Evolutionary conservation across 139 green algal species (phyloP).

Genomic region (Closterium sp.): DNA sequence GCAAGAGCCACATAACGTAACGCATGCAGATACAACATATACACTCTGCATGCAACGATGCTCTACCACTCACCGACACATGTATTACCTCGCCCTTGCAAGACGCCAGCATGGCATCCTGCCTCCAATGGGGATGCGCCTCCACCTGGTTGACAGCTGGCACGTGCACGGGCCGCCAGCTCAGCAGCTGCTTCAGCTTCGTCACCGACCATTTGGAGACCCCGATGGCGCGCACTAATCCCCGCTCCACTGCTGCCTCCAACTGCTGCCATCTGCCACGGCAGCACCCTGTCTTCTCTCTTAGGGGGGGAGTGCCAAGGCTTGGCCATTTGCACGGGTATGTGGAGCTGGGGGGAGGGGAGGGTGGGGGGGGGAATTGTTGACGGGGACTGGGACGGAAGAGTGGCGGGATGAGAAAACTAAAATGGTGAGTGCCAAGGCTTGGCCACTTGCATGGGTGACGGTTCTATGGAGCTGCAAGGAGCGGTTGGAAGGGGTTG

Average conservation of each 20-base stretch:
- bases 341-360: background rate
- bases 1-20: too few species aligned
- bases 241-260: constrained; percentile 49
- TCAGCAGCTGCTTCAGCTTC: constrained; percentile 51
- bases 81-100: constrained; percentile 72
- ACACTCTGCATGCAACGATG: background rate
- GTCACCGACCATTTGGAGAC: constrained; percentile 56
- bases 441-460: too few species aligned
- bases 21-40: background rate
- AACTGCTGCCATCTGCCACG: constrained; percentile 48
- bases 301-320: background rate
- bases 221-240: constrained; percentile 53
- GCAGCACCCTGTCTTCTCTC: background rate
- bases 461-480: too few species aligned
- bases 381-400: too few species aligned
- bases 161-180: background rate
- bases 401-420: background rate
- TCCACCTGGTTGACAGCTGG: constrained; percentile 70
- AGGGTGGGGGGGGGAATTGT: background rate
- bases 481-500: too few species aligned
- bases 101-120: constrained; percentile 71
- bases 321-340: background rate
- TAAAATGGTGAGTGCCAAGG: too few species aligned
- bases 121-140: constrained; percentile 84
- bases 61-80: constrained; percentile 60